phyloP scores from a whole-genome alignment of 1,139 yeast species.

The Barnettozyma hawaiiensis region DNA sequence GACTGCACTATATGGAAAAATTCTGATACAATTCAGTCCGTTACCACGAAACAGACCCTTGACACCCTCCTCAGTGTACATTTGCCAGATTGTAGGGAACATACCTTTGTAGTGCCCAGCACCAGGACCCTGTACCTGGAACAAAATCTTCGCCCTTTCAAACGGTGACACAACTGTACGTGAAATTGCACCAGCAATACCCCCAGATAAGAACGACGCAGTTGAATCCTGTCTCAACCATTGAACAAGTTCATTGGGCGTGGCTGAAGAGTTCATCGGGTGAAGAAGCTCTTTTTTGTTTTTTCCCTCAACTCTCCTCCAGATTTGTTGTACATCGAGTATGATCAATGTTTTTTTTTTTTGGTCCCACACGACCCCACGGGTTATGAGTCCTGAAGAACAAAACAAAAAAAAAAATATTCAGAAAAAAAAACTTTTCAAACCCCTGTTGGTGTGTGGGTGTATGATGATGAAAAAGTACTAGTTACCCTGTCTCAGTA shows the following conservation, averaged over 20 bases:
- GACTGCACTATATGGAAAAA: conserved; percentile 91
- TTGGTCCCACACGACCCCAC: not conserved
- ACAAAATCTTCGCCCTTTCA: conserved; percentile 86
- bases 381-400: not conserved
- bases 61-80: conserved; percentile 89
- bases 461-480: not conserved
- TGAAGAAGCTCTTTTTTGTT: not conserved
- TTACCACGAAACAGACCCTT: conserved; percentile 87
- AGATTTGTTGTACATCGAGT: not conserved
- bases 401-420: no score
- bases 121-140: conserved; percentile 85
- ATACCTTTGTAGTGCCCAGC: conserved; percentile 65
- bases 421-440: not conserved
- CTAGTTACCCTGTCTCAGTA: no score
- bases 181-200: conserved; percentile 87
- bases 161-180: conserved; percentile 93
- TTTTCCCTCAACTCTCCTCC: not conserved
- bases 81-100: conserved; percentile 64
- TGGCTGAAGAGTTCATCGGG: conserved; percentile 2
- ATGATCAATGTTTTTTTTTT: not conserved
- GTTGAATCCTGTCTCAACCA: conserved; percentile 43
- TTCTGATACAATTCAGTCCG: conserved; percentile 80
- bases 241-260: conserved; percentile 8
- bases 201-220: conserved; percentile 69
- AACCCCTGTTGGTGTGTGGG: not conserved